Evolutionary conservation across 1,284 basidiomycete species (phyloP).

Genomic region (Trichosporon sp.): DNA sequence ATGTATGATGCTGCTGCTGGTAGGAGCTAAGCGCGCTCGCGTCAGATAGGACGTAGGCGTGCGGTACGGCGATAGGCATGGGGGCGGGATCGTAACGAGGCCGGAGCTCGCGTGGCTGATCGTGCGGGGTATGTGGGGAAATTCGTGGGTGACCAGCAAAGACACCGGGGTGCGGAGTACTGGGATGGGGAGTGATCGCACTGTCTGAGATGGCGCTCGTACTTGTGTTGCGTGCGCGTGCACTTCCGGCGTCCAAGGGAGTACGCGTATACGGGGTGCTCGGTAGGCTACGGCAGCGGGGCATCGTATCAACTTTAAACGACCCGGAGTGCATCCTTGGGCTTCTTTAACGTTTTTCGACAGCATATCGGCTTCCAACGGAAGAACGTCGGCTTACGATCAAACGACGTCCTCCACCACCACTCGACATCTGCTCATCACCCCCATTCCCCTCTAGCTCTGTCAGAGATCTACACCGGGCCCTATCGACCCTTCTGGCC

Average conservation of each 20-base stretch:
- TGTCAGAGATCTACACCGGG: neutral
- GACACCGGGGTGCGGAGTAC: no score
- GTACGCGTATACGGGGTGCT: neutral
- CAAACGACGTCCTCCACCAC: neutral
- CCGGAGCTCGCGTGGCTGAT: neutral
- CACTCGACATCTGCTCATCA: no score
- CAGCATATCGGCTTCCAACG: neutral
- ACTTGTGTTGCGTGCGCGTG: no score
- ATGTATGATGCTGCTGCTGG: neutral
- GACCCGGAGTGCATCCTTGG: neutral
- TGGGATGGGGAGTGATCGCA: no score
- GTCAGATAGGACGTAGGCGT: conserved; percentile 2
- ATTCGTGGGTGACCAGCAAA: neutral
- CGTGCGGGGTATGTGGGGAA: neutral
- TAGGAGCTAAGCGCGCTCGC: conserved; percentile 5
- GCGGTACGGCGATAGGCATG: neutral
- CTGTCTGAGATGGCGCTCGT: no score
- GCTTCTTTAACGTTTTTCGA: neutral
- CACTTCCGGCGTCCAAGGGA: neutral
- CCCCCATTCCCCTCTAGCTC: no score
- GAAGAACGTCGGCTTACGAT: neutral
- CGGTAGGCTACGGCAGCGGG: neutral
- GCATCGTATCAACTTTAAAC: neutral
- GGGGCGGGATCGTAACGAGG: neutral
- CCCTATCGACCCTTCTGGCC: neutral